phyloP scores from a whole-genome alignment of 129 eudicot genomes.

The Flaveria bidentis region DNA sequence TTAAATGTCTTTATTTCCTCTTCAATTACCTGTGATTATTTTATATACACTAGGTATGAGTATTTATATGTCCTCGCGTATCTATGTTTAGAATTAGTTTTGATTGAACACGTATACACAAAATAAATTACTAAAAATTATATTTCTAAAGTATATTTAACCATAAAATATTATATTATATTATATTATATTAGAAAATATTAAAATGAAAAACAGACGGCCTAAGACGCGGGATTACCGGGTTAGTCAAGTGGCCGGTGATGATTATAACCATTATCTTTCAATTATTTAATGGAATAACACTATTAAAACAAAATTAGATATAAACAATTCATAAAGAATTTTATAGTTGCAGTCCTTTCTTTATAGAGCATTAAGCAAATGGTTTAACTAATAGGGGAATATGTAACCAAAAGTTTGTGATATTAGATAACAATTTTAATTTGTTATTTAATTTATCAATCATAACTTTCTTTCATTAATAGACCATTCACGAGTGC shows the following conservation, averaged over 20 bases:
- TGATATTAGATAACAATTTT: neutral
- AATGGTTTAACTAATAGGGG: neutral
- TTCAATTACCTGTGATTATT: no score
- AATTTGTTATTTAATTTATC: neutral
- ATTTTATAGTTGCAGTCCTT: neutral
- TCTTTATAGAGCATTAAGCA: neutral
- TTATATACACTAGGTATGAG: no score
- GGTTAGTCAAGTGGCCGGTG: slow-evolving; percentile 8
- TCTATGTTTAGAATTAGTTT: no score
- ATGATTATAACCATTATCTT: neutral
- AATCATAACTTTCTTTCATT: neutral
- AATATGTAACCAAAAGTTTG: neutral
- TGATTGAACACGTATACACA: no score
- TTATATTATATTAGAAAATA: no score
- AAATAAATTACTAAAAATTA: no score
- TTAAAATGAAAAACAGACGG: neutral
- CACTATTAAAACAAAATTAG: neutral
- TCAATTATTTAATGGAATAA: neutral
- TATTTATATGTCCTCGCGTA: no score
- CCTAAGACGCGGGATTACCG: neutral
- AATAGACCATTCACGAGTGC: neutral
- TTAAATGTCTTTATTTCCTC: no score
- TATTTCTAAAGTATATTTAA: no score
- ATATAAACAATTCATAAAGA: neutral
- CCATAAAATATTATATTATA: no score